Evolutionary conservation across 148 eudicot species (phyloP).

Genomic region (Fagopyrum homotropicum): DNA sequence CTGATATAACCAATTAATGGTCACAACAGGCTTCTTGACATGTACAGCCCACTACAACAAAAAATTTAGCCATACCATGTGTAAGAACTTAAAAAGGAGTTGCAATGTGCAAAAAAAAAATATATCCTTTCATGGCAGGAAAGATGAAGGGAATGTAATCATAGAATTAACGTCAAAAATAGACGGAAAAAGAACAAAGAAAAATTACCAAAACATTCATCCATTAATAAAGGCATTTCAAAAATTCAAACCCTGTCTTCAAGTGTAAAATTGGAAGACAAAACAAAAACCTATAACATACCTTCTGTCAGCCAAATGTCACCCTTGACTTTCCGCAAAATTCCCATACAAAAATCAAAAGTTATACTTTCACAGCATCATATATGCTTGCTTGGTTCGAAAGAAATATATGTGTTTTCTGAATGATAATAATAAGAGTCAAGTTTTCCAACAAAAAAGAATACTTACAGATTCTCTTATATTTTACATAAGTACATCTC

Average conservation of each 20-base stretch:
- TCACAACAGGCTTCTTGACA: conserved; percentile 72
- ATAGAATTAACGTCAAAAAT: background rate
- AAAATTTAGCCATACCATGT: background rate
- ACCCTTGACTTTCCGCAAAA: background rate
- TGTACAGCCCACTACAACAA: conserved; percentile 77
- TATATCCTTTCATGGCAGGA: background rate
- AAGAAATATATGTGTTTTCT: background rate
- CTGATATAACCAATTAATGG: conserved; percentile 79
- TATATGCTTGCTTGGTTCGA: background rate
- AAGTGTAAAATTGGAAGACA: background rate
- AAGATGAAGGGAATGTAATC: background rate
- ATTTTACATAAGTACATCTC: background rate
- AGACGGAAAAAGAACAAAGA: background rate
- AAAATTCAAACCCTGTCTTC: background rate
- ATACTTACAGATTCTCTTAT: background rate
- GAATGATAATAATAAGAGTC: background rate
- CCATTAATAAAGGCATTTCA: background rate
- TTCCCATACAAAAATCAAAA: background rate
- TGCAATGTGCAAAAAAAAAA: background rate
- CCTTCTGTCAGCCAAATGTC: background rate
- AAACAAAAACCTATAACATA: background rate
- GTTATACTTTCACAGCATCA: background rate
- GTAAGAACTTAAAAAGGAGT: background rate
- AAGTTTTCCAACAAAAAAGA: background rate
- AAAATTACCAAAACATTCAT: background rate